Percentiles rank a stretch among this genome's conserved stretches.
Conservation (phyloP, 2,329 filamentous ascomycete species). For the Pestalotiopsis fici region DNA sequence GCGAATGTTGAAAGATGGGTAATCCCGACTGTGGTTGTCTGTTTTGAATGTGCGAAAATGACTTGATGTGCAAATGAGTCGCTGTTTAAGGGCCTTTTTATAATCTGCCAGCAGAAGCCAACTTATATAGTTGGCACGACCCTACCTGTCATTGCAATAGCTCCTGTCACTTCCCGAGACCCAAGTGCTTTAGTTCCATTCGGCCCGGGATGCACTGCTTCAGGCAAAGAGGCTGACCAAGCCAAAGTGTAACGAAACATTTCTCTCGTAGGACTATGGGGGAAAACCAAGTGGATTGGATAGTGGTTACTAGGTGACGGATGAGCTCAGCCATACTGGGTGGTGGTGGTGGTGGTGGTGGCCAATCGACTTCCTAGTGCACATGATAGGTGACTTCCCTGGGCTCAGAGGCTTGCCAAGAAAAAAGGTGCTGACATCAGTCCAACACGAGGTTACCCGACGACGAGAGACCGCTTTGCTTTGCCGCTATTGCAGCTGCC, state of each 20-base stretch:
- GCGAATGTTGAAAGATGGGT: background rate
- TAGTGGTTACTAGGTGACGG: background rate
- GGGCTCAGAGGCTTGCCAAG: background rate
- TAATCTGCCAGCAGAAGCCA: too few relatives aligned
- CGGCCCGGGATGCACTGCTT: background rate
- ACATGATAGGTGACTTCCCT: background rate
- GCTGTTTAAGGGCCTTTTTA: too few relatives aligned
- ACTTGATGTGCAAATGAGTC: too few relatives aligned
- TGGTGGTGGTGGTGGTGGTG: too few relatives aligned
- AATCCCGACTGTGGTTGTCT: too few relatives aligned
- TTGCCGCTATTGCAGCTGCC: background rate
- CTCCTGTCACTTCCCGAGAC: too few relatives aligned
- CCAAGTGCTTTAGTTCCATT: background rate
- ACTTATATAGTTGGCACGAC: too few relatives aligned
- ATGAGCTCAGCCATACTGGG: background rate
- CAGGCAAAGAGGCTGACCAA: background rate
- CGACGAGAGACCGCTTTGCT: background rate
- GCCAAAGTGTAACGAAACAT: background rate
- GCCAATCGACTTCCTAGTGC: background rate
- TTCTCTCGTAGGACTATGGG: background rate
- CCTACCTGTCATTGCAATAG: too few relatives aligned
- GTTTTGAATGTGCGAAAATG: too few relatives aligned
- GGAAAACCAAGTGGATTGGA: background rate
- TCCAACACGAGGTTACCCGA: background rate
- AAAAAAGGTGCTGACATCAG: background rate